Evolutionary conservation across 2,329 filamentous ascomycete species (phyloP).

Genomic region (Venturiaceae sp.): DNA sequence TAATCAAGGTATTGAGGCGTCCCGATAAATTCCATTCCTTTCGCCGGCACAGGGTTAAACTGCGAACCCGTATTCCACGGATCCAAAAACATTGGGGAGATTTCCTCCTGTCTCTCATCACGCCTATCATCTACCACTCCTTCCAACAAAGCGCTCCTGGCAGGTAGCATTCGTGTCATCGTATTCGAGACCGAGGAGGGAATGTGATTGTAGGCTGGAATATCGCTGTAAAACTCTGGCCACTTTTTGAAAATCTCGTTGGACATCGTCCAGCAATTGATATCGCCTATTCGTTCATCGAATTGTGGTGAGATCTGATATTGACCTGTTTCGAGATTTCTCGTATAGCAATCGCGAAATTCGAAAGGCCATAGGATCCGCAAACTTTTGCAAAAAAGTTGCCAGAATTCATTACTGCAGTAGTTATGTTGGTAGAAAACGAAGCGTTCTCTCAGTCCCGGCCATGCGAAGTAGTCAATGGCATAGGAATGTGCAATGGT

Average conservation of each 20-base stretch:
- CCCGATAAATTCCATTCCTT: neutral
- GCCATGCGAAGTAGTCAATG: constrained; percentile 9
- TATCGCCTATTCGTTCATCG: constrained; percentile 7
- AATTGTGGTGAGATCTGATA: constrained; percentile 6
- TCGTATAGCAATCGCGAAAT: constrained; percentile 9
- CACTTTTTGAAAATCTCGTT: constrained; percentile 8
- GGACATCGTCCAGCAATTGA: constrained; percentile 9
- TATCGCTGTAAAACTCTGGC: constrained; percentile 10
- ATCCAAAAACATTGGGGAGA: neutral
- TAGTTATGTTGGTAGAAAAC: constrained; percentile 9
- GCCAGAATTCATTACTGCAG: constrained; percentile 9
- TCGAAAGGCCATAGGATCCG: constrained; percentile 10
- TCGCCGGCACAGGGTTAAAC: neutral
- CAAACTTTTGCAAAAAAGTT: constrained; percentile 7
- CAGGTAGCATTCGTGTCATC: neutral
- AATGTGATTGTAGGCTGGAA: constrained; percentile 2
- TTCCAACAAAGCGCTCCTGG: neutral
- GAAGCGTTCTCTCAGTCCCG: constrained; percentile 10
- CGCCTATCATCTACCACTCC: neutral
- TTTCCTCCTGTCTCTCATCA: neutral
- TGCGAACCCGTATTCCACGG: neutral
- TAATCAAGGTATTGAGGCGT: neutral
- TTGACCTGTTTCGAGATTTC: constrained; percentile 5
- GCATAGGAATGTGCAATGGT: constrained; percentile 10
- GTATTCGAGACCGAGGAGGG: neutral